Evolutionary conservation across 1,284 basidiomycete genomes (phyloP).

Genomic region (Sparassis latifolia): DNA sequence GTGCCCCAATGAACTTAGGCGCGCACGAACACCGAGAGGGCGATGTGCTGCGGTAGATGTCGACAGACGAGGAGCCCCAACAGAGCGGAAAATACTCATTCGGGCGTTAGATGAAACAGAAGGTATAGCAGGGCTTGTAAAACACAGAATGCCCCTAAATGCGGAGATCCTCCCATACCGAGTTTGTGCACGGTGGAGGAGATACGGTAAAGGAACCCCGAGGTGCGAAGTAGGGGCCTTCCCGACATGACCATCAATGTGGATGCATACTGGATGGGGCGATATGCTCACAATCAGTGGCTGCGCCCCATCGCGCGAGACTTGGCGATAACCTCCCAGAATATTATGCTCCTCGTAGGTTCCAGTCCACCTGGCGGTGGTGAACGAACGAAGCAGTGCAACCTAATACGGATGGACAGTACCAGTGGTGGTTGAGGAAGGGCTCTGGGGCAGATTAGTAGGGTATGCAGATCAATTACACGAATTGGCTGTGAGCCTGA

Average conservation of each 20-base stretch:
- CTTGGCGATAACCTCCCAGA: conserved; percentile 75
- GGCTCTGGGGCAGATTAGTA: conserved; percentile 68
- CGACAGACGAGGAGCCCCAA: conserved; percentile 8
- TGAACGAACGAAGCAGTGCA: not conserved
- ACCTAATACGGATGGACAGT: conserved; percentile 29
- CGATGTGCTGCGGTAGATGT: conserved; percentile 7
- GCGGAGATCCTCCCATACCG: conserved; percentile 73
- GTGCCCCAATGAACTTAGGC: conserved; percentile 58
- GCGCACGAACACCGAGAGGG: conserved; percentile 48
- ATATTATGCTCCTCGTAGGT: conserved; percentile 71
- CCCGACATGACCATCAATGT: no score
- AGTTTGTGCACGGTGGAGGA: conserved; percentile 72
- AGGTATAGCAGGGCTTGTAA: conserved; percentile 30
- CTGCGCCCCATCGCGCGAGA: conserved; percentile 61
- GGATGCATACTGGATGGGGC: no score
- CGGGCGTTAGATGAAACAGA: conserved; percentile 22
- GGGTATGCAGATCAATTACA: conserved; percentile 69
- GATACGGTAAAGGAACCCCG: conserved; percentile 71
- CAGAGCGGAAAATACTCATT: conserved; percentile 16
- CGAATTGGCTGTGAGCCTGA: conserved; percentile 43
- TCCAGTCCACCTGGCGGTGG: conserved; percentile 69
- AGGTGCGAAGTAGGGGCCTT: conserved; percentile 73
- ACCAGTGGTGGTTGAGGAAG: conserved; percentile 54
- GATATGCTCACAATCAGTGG: conserved; percentile 61
- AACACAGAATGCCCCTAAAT: conserved; percentile 63